Conservation (phyloP, 1,284 basidiomycete genomes). For the Irpex rosettiformis region DNA sequence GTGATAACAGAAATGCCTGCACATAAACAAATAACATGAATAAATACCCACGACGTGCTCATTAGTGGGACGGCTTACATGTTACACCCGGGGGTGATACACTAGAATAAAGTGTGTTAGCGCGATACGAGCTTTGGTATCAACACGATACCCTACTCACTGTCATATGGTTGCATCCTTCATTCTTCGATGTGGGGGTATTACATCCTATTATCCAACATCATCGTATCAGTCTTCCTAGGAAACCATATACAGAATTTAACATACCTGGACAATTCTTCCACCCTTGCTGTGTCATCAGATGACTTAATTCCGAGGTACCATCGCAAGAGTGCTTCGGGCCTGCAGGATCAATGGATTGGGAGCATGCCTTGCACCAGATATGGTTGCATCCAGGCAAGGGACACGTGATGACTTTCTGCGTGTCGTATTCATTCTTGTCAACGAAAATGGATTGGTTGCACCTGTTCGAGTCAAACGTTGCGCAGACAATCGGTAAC, state of each 20-base stretch:
- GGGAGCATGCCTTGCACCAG: conserved; percentile 55
- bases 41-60: too few relatives aligned
- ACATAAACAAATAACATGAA: too few relatives aligned
- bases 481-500: background rate
- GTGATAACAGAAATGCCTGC: conserved; percentile 57
- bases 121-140: background rate
- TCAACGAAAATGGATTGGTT: conserved; percentile 44
- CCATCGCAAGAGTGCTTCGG: conserved; percentile 56
- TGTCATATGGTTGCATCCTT: conserved; percentile 65
- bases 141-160: too few relatives aligned
- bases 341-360: conserved; percentile 34
- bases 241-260: too few relatives aligned
- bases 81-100: conserved; percentile 47
- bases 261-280: conserved; percentile 51
- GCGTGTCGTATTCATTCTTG: conserved; percentile 41
- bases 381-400: conserved; percentile 39
- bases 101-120: conserved; percentile 32
- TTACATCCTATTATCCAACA: conserved; percentile 46
- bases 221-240: too few relatives aligned
- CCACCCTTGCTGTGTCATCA: conserved; percentile 52
- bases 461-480: conserved; percentile 35
- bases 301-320: conserved; percentile 45
- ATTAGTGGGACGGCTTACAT: too few relatives aligned
- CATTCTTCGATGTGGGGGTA: conserved; percentile 52
- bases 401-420: conserved; percentile 40